Conservation (phyloP, 345 rosid genomes). For the Psidium guajava region DNA sequence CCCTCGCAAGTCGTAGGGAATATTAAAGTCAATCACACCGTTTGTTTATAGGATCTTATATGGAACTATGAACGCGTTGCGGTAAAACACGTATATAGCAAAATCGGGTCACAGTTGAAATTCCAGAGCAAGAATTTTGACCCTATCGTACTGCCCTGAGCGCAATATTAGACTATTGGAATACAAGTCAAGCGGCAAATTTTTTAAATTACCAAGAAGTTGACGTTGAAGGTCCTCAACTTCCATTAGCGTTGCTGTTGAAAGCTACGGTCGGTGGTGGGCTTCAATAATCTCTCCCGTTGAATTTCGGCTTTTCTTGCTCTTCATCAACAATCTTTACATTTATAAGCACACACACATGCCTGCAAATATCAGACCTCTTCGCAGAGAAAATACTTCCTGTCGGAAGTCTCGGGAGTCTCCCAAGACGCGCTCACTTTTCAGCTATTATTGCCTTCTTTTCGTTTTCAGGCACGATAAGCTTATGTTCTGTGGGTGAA, state of each 20-base stretch:
- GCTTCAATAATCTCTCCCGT: background rate
- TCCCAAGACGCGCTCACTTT: background rate
- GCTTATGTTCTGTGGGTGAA: background rate
- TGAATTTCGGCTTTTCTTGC: background rate
- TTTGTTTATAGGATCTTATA: background rate
- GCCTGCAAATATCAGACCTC: background rate
- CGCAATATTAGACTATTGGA: background rate
- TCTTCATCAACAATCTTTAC: background rate
- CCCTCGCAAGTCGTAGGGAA: rapidly evolving
- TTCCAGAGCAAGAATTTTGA: background rate
- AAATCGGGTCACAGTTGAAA: background rate
- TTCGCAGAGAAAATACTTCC: background rate
- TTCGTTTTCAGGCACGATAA: background rate
- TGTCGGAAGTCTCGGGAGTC: background rate
- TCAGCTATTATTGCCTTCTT: background rate
- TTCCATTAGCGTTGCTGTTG: background rate
- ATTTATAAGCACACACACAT: background rate
- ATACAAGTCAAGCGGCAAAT: background rate
- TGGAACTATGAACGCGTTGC: background rate
- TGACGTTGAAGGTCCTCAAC: background rate
- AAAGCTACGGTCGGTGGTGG: no score
- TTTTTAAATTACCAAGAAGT: background rate
- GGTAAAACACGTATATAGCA: background rate
- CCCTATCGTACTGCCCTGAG: background rate
- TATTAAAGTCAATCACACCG: background rate